These are phyloP conservation scores for Backusella sp. DNA, from an alignment of 192 early-diverging fungal species.

Conservation along the genomic window DNA sequence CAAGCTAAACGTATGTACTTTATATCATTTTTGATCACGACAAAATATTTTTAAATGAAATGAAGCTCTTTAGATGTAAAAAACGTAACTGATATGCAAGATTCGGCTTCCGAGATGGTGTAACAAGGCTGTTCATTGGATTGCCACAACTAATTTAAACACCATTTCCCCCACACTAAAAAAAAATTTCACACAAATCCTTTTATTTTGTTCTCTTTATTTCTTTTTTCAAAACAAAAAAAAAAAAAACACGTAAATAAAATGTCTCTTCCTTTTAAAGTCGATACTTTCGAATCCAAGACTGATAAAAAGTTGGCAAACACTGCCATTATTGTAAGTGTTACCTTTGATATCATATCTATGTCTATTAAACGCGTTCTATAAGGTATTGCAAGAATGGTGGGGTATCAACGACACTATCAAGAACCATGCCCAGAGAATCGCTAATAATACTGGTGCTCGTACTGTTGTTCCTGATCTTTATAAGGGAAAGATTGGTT, in stretches of 20 bases:
- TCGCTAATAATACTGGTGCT: slow-evolving; percentile 44
- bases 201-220: not conserved
- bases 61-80: not conserved
- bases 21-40: not conserved
- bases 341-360: not conserved
- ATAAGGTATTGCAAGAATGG: slow-evolving; percentile 32
- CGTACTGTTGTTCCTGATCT: slow-evolving; percentile 44
- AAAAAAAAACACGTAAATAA: slow-evolving; percentile 2
- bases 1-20: not conserved
- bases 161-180: not conserved
- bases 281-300: slow-evolving; percentile 18
- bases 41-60: not conserved
- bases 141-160: not conserved
- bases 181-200: not conserved
- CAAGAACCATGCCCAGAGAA: slow-evolving; percentile 44
- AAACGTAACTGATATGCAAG: not conserved
- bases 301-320: slow-evolving; percentile 8
- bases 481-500: slow-evolving; percentile 48
- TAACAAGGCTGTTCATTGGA: not conserved
- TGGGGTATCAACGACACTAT: slow-evolving; percentile 46
- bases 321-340: slow-evolving; percentile 27
- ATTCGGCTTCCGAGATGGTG: not conserved
- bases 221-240: not conserved
- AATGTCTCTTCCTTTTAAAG: slow-evolving; percentile 23
- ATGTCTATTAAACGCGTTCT: not conserved